Conservation (phyloP, 805 yeast genomes). For the Priceomyces melissophilus region DNA sequence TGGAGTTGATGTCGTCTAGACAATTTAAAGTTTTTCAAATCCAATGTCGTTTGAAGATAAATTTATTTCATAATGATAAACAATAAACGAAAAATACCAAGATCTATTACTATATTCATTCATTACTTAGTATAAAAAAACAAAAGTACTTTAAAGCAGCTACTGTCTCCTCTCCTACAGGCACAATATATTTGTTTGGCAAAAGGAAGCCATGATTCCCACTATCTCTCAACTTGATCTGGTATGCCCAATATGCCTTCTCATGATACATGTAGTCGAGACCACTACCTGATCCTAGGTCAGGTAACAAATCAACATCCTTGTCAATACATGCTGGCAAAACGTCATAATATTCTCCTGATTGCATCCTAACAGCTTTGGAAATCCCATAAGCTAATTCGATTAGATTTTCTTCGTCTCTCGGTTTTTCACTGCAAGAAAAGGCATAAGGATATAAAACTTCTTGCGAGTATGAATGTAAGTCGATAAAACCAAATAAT, state of each 20-base stretch:
- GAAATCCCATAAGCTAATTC: constrained; percentile 81
- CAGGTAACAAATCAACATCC: constrained; percentile 70
- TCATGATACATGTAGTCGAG: constrained; percentile 82
- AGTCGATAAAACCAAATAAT: constrained; percentile 73
- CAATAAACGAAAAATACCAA: too few species aligned
- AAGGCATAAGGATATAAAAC: constrained; percentile 79
- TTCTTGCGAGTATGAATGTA: constrained; percentile 84
- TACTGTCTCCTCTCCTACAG: constrained; percentile 75
- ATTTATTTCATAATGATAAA: neutral
- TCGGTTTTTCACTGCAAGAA: constrained; percentile 67
- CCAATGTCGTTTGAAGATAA: neutral
- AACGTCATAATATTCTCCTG: constrained; percentile 67
- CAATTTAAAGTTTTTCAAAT: neutral
- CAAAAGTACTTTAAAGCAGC: constrained; percentile 66
- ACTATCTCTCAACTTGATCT: constrained; percentile 73
- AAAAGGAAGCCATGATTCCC: constrained; percentile 81
- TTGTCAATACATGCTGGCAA: constrained; percentile 76
- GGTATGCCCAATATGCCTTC: constrained; percentile 81
- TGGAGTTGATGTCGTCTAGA: neutral
- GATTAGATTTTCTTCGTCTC: constrained; percentile 76
- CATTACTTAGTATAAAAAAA: constrained; percentile 31
- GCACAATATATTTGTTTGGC: constrained; percentile 64
- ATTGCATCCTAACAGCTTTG: constrained; percentile 61
- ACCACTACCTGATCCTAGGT: constrained; percentile 75
- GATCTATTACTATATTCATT: constrained; percentile 8